Evolutionary conservation across 2,329 filamentous ascomycete genomes (phyloP).

Genomic region (Colletotrichum sp.): DNA sequence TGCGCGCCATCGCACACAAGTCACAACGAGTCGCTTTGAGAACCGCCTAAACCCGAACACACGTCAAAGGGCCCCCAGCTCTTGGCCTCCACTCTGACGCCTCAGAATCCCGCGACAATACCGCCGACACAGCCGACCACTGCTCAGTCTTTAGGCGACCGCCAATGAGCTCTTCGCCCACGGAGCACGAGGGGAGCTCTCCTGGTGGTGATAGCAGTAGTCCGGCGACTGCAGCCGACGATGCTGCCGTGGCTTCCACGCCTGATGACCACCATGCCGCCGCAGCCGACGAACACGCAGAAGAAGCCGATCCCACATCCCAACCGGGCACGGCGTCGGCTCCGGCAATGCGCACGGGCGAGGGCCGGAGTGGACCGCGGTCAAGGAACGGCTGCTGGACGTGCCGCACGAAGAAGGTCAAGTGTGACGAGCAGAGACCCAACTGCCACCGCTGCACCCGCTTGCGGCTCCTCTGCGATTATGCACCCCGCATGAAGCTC

Average conservation of each 20-base stretch:
- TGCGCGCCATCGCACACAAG: background rate
- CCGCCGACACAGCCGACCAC: background rate
- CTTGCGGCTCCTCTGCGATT: conserved; percentile 31
- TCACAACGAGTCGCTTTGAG: background rate
- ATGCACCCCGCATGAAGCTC: conserved; percentile 24
- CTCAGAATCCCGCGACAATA: background rate
- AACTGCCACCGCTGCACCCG: conserved; percentile 30
- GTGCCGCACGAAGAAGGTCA: conserved; percentile 34
- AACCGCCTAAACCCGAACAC: background rate
- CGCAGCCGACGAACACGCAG: background rate
- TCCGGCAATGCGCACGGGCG: background rate
- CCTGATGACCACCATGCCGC: background rate
- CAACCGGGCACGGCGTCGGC: background rate
- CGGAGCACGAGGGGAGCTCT: background rate
- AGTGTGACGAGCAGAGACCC: conserved; percentile 33
- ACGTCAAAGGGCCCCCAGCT: background rate
- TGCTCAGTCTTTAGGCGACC: background rate
- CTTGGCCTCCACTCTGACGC: background rate
- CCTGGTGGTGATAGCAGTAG: background rate
- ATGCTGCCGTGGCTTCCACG: background rate
- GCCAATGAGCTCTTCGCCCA: conserved; percentile 7
- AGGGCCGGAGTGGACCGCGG: conserved; percentile 20
- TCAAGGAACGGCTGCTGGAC: conserved; percentile 27
- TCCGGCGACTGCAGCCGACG: background rate
- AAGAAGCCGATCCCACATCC: background rate